Evolutionary conservation across 768 basidiomycete species (phyloP).

Genomic region (Scleroderma citrinum): DNA sequence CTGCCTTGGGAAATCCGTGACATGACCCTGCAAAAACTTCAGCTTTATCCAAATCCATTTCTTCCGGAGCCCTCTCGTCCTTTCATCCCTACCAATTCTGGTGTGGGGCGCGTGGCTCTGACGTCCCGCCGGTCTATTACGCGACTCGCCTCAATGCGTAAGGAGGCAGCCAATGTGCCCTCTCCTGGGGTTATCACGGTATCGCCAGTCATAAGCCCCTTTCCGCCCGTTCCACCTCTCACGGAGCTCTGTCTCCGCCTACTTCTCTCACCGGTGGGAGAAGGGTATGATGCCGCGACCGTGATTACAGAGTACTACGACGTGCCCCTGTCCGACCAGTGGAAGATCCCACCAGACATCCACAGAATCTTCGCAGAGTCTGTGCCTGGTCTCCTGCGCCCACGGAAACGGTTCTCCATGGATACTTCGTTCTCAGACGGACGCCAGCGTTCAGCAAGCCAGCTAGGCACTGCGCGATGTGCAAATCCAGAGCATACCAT

Average conservation of each 20-base stretch:
- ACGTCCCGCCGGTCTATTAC: conserved; percentile 11
- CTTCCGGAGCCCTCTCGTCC: conserved; percentile 27
- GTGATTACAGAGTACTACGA: conserved; percentile 21
- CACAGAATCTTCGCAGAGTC: conserved; percentile 21
- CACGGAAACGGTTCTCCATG: conserved; percentile 15
- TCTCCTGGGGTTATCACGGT: conserved; percentile 9
- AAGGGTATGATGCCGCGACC: conserved; percentile 3
- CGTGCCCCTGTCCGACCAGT: conserved; percentile 27
- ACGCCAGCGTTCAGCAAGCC: neutral
- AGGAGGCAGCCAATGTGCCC: neutral
- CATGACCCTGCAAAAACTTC: conserved; percentile 46
- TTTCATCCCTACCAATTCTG: conserved; percentile 1
- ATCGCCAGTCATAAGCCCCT: conserved; percentile 14
- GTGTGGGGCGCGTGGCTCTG: conserved; percentile 1
- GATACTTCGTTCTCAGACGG: conserved; percentile 3
- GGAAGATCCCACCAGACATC: conserved; percentile 21
- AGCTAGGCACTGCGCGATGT: conserved; percentile 43
- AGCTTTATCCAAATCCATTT: conserved; percentile 59
- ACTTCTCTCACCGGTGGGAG: conserved; percentile 25
- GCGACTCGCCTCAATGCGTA: conserved; percentile 8
- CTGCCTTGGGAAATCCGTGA: conserved; percentile 61
- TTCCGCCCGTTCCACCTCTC: conserved; percentile 24
- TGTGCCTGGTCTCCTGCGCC: conserved; percentile 23
- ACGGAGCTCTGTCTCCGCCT: conserved; percentile 35
- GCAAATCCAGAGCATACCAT: conserved; percentile 32